A percentile compares a stretch with the other conserved stretches of the same genome.
phyloP scores from a whole-genome alignment of 1,284 basidiomycete species.

The Neolentinus lepideus region DNA sequence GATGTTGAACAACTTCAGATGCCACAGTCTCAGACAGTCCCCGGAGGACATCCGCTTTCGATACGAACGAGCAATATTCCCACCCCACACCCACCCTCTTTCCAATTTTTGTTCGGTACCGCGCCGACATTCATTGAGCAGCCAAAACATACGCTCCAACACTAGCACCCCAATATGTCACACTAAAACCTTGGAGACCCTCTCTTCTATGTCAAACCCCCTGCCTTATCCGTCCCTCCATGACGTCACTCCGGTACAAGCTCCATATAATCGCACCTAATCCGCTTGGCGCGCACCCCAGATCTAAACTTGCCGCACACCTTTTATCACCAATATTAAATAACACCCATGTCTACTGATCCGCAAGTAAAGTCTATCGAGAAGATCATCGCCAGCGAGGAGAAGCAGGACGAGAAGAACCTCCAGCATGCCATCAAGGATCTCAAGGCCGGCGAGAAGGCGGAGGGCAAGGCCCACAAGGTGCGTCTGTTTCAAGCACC shows the following conservation, averaged over 20 bases:
- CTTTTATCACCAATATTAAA: neutral
- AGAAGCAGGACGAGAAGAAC: slow-evolving; percentile 36
- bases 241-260: neutral
- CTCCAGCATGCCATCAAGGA: slow-evolving; percentile 39
- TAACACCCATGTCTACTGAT: neutral
- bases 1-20: too few relatives aligned
- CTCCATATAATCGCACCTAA: neutral
- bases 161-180: neutral
- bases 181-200: neutral
- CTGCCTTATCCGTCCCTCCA: neutral
- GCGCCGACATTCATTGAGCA: neutral
- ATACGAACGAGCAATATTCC: neutral
- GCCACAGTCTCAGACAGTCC: too few relatives aligned
- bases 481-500: slow-evolving; percentile 18
- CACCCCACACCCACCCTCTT: neutral
- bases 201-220: neutral
- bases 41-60: too few relatives aligned
- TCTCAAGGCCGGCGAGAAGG: slow-evolving; percentile 37
- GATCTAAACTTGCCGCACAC: neutral
- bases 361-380: slow-evolving; percentile 33
- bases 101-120: neutral
- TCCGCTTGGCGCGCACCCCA: neutral
- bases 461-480: slow-evolving; percentile 38
- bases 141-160: neutral
- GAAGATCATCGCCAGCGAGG: slow-evolving; percentile 37